phyloP scores from a whole-genome alignment of 2,329 filamentous ascomycete species.

The Leptographium wingfieldii region DNA sequence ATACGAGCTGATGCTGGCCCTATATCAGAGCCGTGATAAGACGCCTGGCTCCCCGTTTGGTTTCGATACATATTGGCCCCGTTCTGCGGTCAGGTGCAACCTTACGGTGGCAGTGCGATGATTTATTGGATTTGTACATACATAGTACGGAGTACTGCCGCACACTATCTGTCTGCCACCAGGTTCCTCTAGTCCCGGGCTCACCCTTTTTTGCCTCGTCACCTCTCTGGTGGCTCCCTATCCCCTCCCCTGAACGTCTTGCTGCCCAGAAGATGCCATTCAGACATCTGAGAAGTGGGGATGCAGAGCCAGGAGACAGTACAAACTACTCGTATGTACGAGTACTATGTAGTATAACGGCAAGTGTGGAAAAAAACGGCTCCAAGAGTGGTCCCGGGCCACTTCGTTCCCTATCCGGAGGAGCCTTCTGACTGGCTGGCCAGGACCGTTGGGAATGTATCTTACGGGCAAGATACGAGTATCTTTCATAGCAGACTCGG shows the following conservation, averaged over 20 bases:
- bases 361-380: too few species aligned
- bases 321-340: too few species aligned
- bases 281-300: too few species aligned
- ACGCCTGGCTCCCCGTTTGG: neutral
- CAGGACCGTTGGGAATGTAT: too few species aligned
- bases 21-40: neutral
- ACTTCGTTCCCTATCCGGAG: neutral
- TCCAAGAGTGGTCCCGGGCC: neutral
- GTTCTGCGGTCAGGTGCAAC: neutral
- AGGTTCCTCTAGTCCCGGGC: neutral
- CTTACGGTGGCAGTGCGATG: neutral
- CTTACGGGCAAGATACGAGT: too few species aligned
- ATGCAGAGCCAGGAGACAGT: too few species aligned
- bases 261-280: neutral
- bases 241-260: neutral
- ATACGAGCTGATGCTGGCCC: neutral
- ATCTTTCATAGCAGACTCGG: neutral
- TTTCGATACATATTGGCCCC: neutral
- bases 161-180: neutral
- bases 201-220: neutral
- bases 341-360: too few species aligned
- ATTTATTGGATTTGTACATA: neutral
- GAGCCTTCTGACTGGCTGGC: too few species aligned
- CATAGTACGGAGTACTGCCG: neutral
- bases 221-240: neutral